phyloP scores from a whole-genome alignment of 2,329 filamentous ascomycete genomes.

The Fonsecaea erecta region DNA sequence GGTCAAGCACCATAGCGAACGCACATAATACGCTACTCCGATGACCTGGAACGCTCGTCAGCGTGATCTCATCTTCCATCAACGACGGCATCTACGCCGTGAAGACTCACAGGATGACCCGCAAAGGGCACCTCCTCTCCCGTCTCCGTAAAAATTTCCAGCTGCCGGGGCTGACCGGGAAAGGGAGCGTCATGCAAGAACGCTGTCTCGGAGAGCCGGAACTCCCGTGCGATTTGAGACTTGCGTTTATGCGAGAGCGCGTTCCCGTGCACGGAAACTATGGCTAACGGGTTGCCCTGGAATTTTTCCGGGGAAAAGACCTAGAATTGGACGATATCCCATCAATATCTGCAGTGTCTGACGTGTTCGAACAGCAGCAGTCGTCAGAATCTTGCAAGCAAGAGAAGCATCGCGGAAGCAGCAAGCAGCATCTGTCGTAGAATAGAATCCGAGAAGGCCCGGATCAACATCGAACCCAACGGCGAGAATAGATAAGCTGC shows the following conservation, averaged over 20 bases:
- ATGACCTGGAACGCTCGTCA: constrained; percentile 48
- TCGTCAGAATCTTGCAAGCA: background rate
- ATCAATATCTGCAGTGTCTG: background rate
- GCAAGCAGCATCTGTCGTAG: background rate
- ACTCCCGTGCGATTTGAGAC: constrained; percentile 64
- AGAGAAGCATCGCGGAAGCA: background rate
- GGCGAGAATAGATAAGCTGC: background rate
- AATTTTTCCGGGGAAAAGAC: constrained; percentile 57
- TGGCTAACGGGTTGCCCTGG: constrained; percentile 64
- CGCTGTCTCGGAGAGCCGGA: constrained; percentile 68
- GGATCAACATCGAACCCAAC: background rate
- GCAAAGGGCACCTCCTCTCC: constrained; percentile 63
- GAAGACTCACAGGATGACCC: constrained; percentile 56
- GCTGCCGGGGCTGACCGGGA: constrained; percentile 46
- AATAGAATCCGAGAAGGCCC: background rate
- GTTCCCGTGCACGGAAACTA: constrained; percentile 58
- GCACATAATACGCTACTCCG: constrained; percentile 59
- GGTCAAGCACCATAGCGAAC: background rate
- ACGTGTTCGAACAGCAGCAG: background rate
- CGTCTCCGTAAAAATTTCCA: constrained; percentile 64
- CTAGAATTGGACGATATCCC: constrained; percentile 15
- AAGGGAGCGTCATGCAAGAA: constrained; percentile 59
- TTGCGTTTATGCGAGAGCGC: constrained; percentile 59
- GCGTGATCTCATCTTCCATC: background rate
- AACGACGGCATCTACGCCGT: background rate